Base-by-base conservation (phyloP, 257 asterid genomes). In the Fraxinus pennsylvanica region DNA sequence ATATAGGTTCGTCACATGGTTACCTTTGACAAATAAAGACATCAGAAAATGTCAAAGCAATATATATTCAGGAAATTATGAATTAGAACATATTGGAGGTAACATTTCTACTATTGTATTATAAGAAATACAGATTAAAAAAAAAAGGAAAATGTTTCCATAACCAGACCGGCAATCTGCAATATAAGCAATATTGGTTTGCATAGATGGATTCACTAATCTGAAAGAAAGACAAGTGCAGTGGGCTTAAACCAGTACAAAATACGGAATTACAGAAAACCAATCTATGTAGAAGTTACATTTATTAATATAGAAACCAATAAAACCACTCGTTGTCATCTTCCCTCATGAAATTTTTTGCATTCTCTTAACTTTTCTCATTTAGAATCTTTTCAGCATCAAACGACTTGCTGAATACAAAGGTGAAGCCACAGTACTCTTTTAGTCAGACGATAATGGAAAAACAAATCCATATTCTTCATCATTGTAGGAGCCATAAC, bases 11-110 rank as follows among this genome's bases (percentile, higher is more conserved):
- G 2, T 50, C 21, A 47, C 8, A 45, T 29, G 43, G 68, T 63
- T 66, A 72, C 29, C 45, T 50, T 67, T 68, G 38, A 52, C 67
- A 59, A 74, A 65, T 29, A 57, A 6, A 43, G 33, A 61, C 33
- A 25, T 1, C 15, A 25, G 27, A 19, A 59, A 21, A 25, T 57
- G 25, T n/a, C 12, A 2, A 22, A n/a, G 1, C 68, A 21, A 59
- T 59, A n/a, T n/a, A 54, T 54, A 54, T 59, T 59, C 32, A 8
- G 68, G 30, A 21, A 59, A 59, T 5, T 59, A 59, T 15, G 1
- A 59, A 59, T 14, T 4, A 72, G 74, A 39, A 39, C 13, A 41
- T 21, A 72, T 25, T 41, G 50, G 63, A 4, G 39, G 30, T 59
- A 72, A 27, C 27, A 22, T 47, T 30, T 36, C 38, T 72, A 1